A percentile compares a stretch with the other conserved stretches of the same genome.
Evolutionary conservation across 805 yeast genomes (phyloP).

Genomic region (Tetrapisispora pingtungensis): DNA sequence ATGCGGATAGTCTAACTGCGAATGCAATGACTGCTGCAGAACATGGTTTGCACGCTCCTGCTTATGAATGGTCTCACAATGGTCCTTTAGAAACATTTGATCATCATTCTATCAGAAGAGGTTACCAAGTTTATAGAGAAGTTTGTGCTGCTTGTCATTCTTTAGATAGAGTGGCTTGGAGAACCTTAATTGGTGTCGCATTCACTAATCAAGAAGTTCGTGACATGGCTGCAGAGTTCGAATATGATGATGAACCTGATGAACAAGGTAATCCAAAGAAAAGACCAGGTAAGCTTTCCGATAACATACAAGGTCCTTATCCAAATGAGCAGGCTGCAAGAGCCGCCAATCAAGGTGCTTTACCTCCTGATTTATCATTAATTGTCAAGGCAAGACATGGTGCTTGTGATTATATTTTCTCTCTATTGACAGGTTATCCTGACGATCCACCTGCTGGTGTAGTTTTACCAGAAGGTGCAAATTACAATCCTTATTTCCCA

Average conservation of each 20-base stretch:
- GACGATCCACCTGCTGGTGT: slow-evolving; percentile 99
- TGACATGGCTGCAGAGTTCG: slow-evolving; percentile 90
- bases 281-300: slow-evolving; percentile 97
- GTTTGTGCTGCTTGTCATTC: slow-evolving; percentile 99
- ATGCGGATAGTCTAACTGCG: slow-evolving; percentile 78
- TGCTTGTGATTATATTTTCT: slow-evolving; percentile 88
- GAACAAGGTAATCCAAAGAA: slow-evolving; percentile 96
- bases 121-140: slow-evolving; percentile 96
- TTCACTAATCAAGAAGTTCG: slow-evolving; percentile 85
- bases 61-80: slow-evolving; percentile 85
- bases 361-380: slow-evolving; percentile 94
- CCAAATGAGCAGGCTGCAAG: slow-evolving; percentile 98
- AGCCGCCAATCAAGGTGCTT: slow-evolving; percentile 98
- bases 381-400: slow-evolving; percentile 99
- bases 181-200: slow-evolving; percentile 93
- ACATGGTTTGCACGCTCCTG: slow-evolving; percentile 96
- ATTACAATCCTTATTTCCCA: slow-evolving; percentile 99
- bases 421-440: slow-evolving; percentile 95
- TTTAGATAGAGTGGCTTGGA: slow-evolving; percentile 94
- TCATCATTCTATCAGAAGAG: slow-evolving; percentile 95
- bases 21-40: slow-evolving; percentile 98
- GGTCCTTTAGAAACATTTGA: slow-evolving; percentile 88
- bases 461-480: slow-evolving; percentile 80
- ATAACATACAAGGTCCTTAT: slow-evolving; percentile 89
- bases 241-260: slow-evolving; percentile 97